Evolutionary conservation across 495 filamentous ascomycete species (phyloP).

Genomic region (Penicillium cataractarum): DNA sequence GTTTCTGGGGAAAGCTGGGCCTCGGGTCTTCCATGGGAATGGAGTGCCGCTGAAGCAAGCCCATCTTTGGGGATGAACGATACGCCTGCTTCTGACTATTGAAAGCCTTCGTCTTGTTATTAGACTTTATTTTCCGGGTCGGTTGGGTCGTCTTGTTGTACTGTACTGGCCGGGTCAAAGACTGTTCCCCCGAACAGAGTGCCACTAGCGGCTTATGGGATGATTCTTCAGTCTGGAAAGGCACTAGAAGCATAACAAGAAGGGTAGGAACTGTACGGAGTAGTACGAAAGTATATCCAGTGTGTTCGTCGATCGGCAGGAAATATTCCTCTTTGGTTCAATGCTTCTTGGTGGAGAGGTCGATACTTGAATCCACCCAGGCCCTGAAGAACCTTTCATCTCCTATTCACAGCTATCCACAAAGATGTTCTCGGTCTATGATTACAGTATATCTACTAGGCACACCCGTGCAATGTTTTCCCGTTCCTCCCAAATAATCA

Average conservation of each 20-base stretch:
- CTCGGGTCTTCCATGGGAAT: background rate
- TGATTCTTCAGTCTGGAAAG: background rate
- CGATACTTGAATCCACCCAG: background rate
- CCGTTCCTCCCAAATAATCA: no score
- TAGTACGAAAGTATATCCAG: background rate
- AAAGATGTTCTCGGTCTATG: no score
- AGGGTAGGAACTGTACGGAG: background rate
- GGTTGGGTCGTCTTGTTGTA: background rate
- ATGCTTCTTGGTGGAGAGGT: background rate
- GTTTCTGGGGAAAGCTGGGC: slow-evolving; percentile 22
- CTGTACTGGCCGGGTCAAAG: background rate
- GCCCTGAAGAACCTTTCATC: background rate
- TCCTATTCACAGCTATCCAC: background rate
- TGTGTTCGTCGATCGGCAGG: background rate
- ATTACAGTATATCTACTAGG: no score
- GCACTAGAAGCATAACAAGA: background rate
- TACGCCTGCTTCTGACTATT: no score
- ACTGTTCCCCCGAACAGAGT: background rate
- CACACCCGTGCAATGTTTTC: no score
- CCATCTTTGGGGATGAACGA: background rate
- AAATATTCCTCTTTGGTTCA: background rate
- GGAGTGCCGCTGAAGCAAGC: background rate
- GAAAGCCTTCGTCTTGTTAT: background rate
- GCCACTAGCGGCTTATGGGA: background rate
- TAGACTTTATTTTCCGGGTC: background rate